A percentile compares a stretch with the other conserved stretches of the same genome.
phyloP scores from a whole-genome alignment of 176 grass and related monocot genomes.

The Juncus effusus region DNA sequence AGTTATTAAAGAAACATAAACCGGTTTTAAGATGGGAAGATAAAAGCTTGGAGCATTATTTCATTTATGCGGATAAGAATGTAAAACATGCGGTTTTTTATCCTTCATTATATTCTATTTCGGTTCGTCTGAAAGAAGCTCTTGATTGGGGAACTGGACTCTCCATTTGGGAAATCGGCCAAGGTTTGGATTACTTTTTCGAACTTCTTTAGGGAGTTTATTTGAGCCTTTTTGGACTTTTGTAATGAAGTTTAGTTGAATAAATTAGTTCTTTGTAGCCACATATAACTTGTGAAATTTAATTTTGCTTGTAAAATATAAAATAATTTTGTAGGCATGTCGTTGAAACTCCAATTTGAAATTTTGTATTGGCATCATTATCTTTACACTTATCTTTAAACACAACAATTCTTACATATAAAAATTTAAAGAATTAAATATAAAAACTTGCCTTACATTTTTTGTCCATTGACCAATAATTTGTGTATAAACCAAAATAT shows the following conservation, averaged over 20 bases:
- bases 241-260: constrained; percentile 1
- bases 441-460: no score
- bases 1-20: constrained; percentile 67
- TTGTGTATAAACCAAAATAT: no score
- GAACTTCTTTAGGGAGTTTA: constrained; percentile 51
- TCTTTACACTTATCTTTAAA: no score
- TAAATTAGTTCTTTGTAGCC: not conserved
- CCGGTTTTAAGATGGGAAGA: constrained; percentile 72
- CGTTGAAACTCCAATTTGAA: no score
- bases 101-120: constrained; percentile 66
- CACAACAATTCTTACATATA: no score
- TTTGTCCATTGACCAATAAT: no score
- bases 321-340: no score
- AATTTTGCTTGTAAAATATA: no score
- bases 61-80: constrained; percentile 58
- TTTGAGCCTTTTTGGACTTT: not conserved
- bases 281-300: no score
- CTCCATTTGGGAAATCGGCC: constrained; percentile 91
- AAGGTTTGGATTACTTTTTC: constrained; percentile 93
- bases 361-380: no score
- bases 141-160: constrained; percentile 58
- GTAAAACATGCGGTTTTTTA: constrained; percentile 80
- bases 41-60: constrained; percentile 78
- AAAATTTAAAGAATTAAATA: no score
- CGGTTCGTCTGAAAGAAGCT: constrained; percentile 62